Conservation (phyloP, 2,329 filamentous ascomycete species). For the Alternaria longipes region DNA sequence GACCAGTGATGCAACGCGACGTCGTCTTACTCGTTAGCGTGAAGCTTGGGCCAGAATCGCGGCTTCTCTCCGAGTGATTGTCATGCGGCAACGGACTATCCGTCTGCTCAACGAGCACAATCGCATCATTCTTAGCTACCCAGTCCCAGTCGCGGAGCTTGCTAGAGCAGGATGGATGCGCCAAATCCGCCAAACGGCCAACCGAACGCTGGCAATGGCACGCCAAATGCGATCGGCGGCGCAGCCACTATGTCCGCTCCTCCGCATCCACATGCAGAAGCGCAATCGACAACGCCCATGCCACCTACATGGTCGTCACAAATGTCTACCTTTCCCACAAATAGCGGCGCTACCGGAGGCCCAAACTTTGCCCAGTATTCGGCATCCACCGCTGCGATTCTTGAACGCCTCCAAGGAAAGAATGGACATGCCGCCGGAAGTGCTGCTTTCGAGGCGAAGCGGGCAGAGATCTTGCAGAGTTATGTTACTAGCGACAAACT, state of each 20-base stretch:
- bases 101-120: constrained; percentile 5
- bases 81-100: constrained; percentile 2
- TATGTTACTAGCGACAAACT: constrained; percentile 58
- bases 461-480: constrained; percentile 56
- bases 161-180: constrained; percentile 29
- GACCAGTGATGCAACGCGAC: constrained; percentile 8
- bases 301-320: constrained; percentile 41
- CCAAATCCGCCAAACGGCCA: constrained; percentile 16
- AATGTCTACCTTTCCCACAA: constrained; percentile 35
- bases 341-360: constrained; percentile 17
- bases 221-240: constrained; percentile 25
- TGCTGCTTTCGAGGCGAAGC: constrained; percentile 57
- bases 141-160: constrained; percentile 24
- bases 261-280: constrained; percentile 20
- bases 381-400: constrained; percentile 54
- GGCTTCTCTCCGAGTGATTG: constrained; percentile 6
- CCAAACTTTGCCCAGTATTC: constrained; percentile 46
- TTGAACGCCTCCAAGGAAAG: constrained; percentile 51
- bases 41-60: constrained; percentile 13
- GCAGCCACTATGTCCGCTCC: constrained; percentile 31
- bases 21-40: constrained; percentile 10
- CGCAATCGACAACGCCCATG: constrained; percentile 24
- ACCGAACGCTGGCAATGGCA: constrained; percentile 28
- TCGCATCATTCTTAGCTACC: constrained; percentile 10
- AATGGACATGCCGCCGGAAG: constrained; percentile 46